Evolutionary conservation across 2,329 filamentous ascomycete genomes (phyloP).

Genomic region (Ophiostoma sp.): DNA sequence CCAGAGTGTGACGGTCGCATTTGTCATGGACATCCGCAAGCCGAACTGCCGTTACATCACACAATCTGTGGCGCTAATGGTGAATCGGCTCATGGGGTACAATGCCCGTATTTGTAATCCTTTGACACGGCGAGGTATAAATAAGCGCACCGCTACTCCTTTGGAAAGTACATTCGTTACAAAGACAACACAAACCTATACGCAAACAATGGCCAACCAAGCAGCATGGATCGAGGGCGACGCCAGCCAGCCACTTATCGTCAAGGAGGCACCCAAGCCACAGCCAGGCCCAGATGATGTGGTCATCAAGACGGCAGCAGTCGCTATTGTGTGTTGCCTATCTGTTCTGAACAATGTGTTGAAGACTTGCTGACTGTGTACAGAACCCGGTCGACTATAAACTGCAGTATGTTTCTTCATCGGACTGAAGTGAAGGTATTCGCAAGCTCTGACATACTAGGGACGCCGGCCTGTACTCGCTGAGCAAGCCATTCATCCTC

Average conservation of each 20-base stretch:
- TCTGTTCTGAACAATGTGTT: background rate
- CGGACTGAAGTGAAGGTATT: background rate
- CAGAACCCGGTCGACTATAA: conserved; percentile 1
- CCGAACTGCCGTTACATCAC: background rate
- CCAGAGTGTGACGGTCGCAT: background rate
- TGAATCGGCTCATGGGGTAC: background rate
- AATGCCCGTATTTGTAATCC: background rate
- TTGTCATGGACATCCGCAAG: background rate
- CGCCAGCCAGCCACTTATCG: background rate
- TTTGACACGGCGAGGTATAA: background rate
- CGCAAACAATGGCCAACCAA: background rate
- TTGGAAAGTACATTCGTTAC: background rate
- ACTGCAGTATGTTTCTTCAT: background rate
- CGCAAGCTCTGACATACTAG: background rate
- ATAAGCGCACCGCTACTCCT: background rate
- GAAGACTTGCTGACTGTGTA: background rate
- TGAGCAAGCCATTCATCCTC: background rate
- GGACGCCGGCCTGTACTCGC: background rate
- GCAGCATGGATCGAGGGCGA: background rate
- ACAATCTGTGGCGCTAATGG: background rate
- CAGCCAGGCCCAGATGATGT: background rate
- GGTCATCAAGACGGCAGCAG: background rate
- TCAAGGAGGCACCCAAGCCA: background rate
- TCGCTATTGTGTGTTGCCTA: background rate
- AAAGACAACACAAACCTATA: background rate